Percentiles rank a stretch among this genome's conserved stretches.
Evolutionary conservation across 2,329 filamentous ascomycete genomes (phyloP).

Genomic region (Amesomyces nigricolor): DNA sequence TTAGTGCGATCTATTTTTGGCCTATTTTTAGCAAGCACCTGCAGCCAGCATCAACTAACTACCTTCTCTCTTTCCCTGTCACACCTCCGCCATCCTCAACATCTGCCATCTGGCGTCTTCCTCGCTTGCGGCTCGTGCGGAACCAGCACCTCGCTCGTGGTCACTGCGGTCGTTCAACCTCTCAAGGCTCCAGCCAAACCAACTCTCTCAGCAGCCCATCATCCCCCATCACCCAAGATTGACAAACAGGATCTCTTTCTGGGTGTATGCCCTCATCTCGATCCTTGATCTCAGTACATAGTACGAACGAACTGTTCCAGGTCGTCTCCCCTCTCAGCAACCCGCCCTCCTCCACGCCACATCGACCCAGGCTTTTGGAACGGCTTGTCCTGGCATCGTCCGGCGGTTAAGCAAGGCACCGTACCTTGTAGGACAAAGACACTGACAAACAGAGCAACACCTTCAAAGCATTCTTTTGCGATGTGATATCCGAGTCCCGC

Average conservation of each 20-base stretch:
- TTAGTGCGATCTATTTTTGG: conserved; percentile 25
- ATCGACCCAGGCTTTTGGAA: conserved; percentile 9
- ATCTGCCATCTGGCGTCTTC: not conserved
- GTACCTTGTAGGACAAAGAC: conserved; percentile 1
- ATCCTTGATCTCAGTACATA: not conserved
- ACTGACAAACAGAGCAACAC: conserved; percentile 15
- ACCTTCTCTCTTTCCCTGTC: too few relatives aligned
- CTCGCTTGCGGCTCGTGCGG: not conserved
- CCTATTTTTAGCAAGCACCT: conserved; percentile 26
- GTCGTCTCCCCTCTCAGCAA: not conserved
- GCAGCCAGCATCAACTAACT: not conserved
- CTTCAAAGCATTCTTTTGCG: too few relatives aligned
- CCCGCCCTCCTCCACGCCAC: not conserved
- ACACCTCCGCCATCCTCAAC: not conserved
- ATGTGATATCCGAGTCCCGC: too few relatives aligned
- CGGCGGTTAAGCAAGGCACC: conserved; percentile 17
- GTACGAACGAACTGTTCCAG: too few relatives aligned
- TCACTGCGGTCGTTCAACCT: not conserved
- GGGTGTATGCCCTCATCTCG: not conserved
- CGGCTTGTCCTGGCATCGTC: not conserved
- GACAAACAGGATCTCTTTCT: conserved; percentile 1
- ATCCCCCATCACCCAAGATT: not conserved
- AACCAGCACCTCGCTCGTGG: not conserved
- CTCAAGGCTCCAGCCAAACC: not conserved
- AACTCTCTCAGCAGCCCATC: not conserved